These are phyloP conservation scores for Volvox carteri DNA, from an alignment of 163 green algal genomes.

Conservation along the genomic window DNA sequence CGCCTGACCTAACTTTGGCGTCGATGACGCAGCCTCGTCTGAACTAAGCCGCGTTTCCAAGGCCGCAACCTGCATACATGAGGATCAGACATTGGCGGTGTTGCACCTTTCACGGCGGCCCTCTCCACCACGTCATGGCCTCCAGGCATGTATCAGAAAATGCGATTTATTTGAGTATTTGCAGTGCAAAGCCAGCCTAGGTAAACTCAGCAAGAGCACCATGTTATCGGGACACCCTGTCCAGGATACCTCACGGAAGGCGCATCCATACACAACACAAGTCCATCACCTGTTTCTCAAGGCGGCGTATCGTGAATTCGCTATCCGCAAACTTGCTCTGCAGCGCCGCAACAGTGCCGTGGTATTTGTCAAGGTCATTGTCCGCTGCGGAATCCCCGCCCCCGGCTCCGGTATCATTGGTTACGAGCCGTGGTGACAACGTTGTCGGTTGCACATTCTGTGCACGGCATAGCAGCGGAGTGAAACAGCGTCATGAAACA, in stretches of 20 bases:
- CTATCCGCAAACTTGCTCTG: constrained; percentile 40
- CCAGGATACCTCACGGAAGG: too few species aligned
- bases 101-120: too few species aligned
- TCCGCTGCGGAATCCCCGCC: background rate
- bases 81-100: too few species aligned
- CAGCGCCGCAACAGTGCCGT: constrained; percentile 14
- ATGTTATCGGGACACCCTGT: too few species aligned
- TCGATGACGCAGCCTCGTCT: background rate
- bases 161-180: too few species aligned
- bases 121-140: too few species aligned
- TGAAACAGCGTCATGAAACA: too few species aligned
- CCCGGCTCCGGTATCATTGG: background rate
- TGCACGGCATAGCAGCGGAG: background rate
- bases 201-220: too few species aligned
- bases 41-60: background rate
- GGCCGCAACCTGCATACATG: constrained; percentile 16
- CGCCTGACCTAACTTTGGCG: background rate
- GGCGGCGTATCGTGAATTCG: constrained; percentile 29
- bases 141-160: too few species aligned
- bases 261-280: too few species aligned
- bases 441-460: background rate
- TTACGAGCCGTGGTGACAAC: background rate
- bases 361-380: background rate
- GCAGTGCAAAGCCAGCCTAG: too few species aligned
- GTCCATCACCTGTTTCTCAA: constrained; percentile 48